A percentile compares a stretch with the other conserved stretches of the same genome.
phyloP scores from a whole-genome alignment of 2,329 filamentous ascomycete species.

The Diaporthe destruens region DNA sequence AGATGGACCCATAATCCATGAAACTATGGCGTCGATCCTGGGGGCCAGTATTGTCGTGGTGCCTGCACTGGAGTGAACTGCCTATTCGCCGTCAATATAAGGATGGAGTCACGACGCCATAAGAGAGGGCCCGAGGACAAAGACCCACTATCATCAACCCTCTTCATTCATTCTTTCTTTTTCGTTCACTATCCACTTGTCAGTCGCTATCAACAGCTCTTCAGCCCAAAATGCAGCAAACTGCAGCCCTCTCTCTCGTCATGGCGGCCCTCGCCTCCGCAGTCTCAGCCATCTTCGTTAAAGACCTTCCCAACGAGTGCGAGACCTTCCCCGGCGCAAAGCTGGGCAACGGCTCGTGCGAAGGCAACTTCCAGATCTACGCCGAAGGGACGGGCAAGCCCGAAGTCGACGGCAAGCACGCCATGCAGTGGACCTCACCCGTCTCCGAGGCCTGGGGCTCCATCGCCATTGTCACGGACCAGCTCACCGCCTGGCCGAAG shows the following conservation, averaged over 20 bases:
- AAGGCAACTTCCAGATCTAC: conserved; percentile 15
- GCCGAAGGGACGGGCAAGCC: conserved; percentile 10
- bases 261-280: conserved; percentile 23
- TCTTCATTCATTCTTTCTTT: neutral
- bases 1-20: neutral
- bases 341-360: conserved; percentile 12
- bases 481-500: neutral
- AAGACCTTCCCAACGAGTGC: conserved; percentile 19
- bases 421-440: neutral
- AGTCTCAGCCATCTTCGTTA: neutral
- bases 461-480: conserved; percentile 6
- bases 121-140: too few species aligned
- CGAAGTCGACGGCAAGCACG: conserved; percentile 23
- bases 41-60: neutral
- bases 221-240: conserved; percentile 10
- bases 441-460: conserved; percentile 3
- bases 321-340: conserved; percentile 3
- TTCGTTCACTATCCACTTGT: neutral
- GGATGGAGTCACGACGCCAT: neutral
- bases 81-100: conserved; percentile 4
- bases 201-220: neutral
- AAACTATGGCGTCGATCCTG: neutral
- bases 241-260: neutral
- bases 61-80: neutral
- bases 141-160: neutral